These are phyloP conservation scores for Moesziomyces globuligerus DNA, from an alignment of 1,284 basidiomycete genomes.

Conservation along the genomic window DNA sequence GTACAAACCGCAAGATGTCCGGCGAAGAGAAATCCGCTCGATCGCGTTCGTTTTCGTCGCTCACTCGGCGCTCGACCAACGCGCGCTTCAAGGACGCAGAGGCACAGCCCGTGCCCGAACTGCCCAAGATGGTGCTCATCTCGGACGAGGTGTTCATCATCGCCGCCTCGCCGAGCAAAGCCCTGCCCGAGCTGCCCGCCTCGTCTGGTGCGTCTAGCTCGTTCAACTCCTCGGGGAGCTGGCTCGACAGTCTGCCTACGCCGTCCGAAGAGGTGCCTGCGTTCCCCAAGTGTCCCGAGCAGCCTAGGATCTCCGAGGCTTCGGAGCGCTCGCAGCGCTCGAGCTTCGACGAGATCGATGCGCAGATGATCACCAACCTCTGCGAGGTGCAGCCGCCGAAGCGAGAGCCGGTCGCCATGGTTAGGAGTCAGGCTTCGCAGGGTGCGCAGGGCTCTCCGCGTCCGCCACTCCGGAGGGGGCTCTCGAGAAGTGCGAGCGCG, in stretches of 20 bases:
- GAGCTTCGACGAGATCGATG: conserved; percentile 35
- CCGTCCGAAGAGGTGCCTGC: conserved; percentile 3
- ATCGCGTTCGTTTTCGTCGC: conserved; percentile 1
- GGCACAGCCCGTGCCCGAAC: conserved; percentile 11
- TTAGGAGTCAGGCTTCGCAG: neutral
- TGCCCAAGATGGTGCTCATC: conserved; percentile 16
- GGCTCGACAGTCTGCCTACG: conserved; percentile 9
- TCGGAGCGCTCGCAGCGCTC: conserved; percentile 8
- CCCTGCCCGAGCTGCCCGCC: neutral
- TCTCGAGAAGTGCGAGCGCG: conserved; percentile 5
- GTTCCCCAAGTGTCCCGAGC: neutral
- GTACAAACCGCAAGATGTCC: conserved; percentile 2
- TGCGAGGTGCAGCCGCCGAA: conserved; percentile 7
- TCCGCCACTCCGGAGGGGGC: neutral
- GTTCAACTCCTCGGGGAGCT: conserved; percentile 7
- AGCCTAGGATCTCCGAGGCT: too few species aligned
- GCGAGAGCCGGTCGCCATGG: neutral
- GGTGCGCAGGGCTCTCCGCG: neutral
- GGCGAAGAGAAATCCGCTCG: neutral
- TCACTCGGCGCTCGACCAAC: neutral
- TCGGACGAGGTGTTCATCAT: conserved; percentile 33
- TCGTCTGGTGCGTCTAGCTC: conserved; percentile 2
- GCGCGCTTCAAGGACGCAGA: neutral
- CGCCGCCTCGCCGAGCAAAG: neutral
- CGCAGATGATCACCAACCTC: conserved; percentile 30